Conservation (phyloP, 139 green algal species). For the Tetraselmis striata region DNA sequence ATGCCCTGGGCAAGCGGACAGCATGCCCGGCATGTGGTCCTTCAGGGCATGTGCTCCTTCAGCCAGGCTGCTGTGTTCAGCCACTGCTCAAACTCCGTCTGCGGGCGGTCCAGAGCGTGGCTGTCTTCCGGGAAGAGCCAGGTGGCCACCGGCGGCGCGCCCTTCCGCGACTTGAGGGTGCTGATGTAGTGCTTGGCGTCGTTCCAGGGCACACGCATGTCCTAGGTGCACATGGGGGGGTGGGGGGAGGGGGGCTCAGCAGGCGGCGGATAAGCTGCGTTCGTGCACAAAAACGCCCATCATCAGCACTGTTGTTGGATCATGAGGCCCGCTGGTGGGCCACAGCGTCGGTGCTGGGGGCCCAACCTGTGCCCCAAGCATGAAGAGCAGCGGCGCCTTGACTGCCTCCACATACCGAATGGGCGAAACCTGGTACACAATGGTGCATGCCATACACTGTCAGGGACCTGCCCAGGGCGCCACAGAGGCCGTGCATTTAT, state of each 20-base stretch:
- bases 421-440: conserved; percentile 24
- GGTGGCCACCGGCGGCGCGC: conserved; percentile 25
- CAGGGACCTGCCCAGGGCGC: no score
- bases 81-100: conserved; percentile 85
- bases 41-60: conserved; percentile 27
- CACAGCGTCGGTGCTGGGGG: conserved; percentile 9
- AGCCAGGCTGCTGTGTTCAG: conserved; percentile 62
- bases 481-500: no score
- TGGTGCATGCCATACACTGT: no score
- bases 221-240: no score
- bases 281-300: no score
- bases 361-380: conserved; percentile 77
- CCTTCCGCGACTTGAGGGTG: conserved; percentile 37
- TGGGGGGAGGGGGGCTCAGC: no score
- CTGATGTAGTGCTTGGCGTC: conserved; percentile 69
- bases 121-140: conserved; percentile 78
- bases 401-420: conserved; percentile 34
- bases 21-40: no score
- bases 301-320: no score
- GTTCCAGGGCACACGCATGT: conserved; percentile 24
- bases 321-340: no score
- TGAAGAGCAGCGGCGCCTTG: conserved; percentile 69
- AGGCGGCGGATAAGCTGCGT: no score
- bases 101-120: conserved; percentile 78
- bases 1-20: no score